Base-by-base conservation (phyloP, 2,329 filamentous ascomycete genomes). In the Epicoccum nigrum region DNA sequence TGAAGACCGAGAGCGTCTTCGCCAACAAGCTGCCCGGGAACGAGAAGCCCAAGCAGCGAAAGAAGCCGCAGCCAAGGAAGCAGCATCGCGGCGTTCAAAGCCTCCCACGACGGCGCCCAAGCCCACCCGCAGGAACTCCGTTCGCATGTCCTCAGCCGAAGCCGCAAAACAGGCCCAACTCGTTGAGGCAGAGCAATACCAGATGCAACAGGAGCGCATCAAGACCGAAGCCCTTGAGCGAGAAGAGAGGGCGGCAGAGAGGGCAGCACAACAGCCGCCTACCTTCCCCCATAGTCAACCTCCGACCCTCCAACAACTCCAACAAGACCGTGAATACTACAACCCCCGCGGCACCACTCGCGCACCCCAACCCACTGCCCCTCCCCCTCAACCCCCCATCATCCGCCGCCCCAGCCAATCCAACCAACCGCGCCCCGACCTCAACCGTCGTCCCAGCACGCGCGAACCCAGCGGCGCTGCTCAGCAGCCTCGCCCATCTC, bases 211-310 rank as follows among this genome's bases (percentile, higher is more conserved):
- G 2, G 68, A 70, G 38, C 62, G 60, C 7, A 28, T 55, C 9
- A 56, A 56, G 2, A 53, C 63, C n/a, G 62, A 67, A 7, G 59
- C 51, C 12, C 54, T 62, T 8, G 67, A 69, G 16, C 60, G 59
- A 6, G 67, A 68, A 28, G 68, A 70, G 23, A 25, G 23, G 23
- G 23, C 23, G 23, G 23, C 23, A 25, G 6, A 25, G 9, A 9
- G 9, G 23, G 3, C 23, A 7, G 23, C 9, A n/a, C n/a, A n/a
- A n/a, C n/a, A n/a, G n/a, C 23, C 9, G 6, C 23, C 9, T 25
- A 25, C 23, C 23, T 25, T 9, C 4, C 15, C 12, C 3, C 15
- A 19, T 15, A 16, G 39, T 16, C 43, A 31, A 12, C 16, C 19
- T 13, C n/a, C 30, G 9, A 16, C 45, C 7, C 45, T 65, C 2